Conservation (phyloP, 257 asterid genomes). For the Paraleonurus japonicus region DNA sequence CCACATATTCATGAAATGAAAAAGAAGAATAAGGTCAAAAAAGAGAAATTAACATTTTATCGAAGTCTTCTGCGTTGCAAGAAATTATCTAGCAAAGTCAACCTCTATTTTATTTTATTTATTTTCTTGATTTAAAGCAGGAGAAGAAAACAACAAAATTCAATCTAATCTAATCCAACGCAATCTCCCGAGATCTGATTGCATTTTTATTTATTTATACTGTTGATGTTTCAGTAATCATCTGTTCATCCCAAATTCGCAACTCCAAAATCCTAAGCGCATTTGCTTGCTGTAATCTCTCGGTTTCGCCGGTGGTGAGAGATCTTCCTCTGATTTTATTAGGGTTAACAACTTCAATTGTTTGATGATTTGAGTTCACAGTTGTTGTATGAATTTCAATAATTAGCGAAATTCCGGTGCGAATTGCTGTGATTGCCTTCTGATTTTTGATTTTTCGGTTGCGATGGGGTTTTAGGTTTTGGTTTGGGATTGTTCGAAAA, state of each 20-base stretch:
- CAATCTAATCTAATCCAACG: slow-evolving; percentile 27
- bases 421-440: neutral
- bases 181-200: slow-evolving; percentile 27
- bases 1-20: no score
- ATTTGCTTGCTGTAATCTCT: neutral
- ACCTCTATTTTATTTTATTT: neutral
- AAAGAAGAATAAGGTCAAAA: no score
- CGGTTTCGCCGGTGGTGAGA: slow-evolving; percentile 22
- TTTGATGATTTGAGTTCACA: neutral
- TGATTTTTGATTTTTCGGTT: neutral
- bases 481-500: neutral
- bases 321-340: neutral
- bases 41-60: neutral
- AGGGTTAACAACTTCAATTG: neutral
- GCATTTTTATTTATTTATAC: neutral
- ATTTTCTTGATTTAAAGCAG: slow-evolving; percentile 19
- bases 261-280: neutral
- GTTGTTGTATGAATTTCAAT: neutral
- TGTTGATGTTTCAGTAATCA: slow-evolving; percentile 1
- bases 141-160: slow-evolving; percentile 28
- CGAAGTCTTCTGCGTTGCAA: slow-evolving; percentile 17
- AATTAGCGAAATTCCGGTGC: slow-evolving; percentile 4
- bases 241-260: neutral
- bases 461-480: no score
- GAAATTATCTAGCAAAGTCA: slow-evolving; percentile 27